These are phyloP conservation scores for Stemphylium beticola DNA, from an alignment of 2,329 filamentous ascomycete genomes.

Conservation along the genomic window DNA sequence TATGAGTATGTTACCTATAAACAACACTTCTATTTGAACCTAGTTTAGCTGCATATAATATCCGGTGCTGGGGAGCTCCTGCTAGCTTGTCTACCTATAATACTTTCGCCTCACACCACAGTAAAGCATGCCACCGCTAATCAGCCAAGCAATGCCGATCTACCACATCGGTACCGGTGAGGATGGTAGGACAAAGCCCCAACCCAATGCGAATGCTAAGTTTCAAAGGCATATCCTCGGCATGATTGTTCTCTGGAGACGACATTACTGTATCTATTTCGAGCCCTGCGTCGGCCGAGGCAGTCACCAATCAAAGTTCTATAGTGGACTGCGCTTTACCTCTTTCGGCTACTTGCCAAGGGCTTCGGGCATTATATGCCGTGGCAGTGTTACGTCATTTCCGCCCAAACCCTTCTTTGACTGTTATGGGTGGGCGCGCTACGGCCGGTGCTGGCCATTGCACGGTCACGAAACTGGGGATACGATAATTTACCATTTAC, in stretches of 20 bases:
- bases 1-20: too few species aligned
- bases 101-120: neutral
- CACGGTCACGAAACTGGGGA: constrained; percentile 12
- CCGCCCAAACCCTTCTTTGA: neutral
- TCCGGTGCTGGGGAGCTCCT: too few species aligned
- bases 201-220: too few species aligned
- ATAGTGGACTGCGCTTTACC: neutral
- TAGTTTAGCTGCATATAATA: too few species aligned
- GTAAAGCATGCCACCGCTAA: neutral
- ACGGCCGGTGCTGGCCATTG: constrained; percentile 9
- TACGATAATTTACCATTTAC: constrained; percentile 10
- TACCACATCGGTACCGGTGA: neutral
- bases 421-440: constrained; percentile 6
- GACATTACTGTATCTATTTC: constrained; percentile 12
- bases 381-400: constrained; percentile 13
- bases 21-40: too few species aligned
- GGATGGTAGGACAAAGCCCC: neutral
- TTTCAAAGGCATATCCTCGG: constrained; percentile 18
- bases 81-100: too few species aligned
- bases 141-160: constrained; percentile 1
- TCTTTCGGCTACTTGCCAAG: neutral
- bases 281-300: neutral
- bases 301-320: neutral
- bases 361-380: neutral
- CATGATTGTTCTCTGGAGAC: constrained; percentile 12